Base-by-base conservation (phyloP, 2,329 filamentous ascomycete genomes). In the Daldinia sp. region DNA sequence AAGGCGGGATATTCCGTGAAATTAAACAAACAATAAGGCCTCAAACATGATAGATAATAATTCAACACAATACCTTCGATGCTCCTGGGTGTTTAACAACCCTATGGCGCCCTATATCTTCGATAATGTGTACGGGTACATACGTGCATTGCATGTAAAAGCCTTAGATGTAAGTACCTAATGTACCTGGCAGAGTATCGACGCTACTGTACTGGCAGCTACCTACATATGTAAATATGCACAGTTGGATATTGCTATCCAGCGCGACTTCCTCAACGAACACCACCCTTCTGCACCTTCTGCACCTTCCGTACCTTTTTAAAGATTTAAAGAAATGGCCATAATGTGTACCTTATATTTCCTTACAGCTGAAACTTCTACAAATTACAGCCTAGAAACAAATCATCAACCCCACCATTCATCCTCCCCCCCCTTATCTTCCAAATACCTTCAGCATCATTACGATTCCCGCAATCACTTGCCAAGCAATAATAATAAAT, bases 241-340 rank as follows among this genome's bases (percentile, higher is more conserved):
- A 5, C 37, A 23, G 19, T 2, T 13, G 37, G 27, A 7, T 17
- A n/a, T 17, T 11, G 10, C 27, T 13, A 51, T 39, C 51, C 34
- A 58, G 30, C 37, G 51, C 35, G 13, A 43, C 58, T 65, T 59
- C 51, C 54, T 65, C 47, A 6, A 34, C 21, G 19, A 10, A 9
- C 39, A 43, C 8, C 17, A n/a, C 3, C 17, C 21, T 32, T 30
- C 29, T n/a, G n/a, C n/a, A n/a, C n/a, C n/a, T n/a, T n/a, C n/a
- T n/a, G n/a, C n/a, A n/a, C n/a, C n/a, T n/a, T n/a, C n/a, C n/a
- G n/a, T n/a, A n/a, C n/a, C n/a, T n/a, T n/a, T n/a, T n/a, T n/a
- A n/a, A 11, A 11, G 15, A 32, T 10, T 25, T 58, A 4, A 47
- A 55, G n/a, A 39, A 11, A 6, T 3, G 7, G 13, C 6, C 39